Evolutionary conservation across 305 asterid species (phyloP).

Genomic region (Salvia sclarea): DNA sequence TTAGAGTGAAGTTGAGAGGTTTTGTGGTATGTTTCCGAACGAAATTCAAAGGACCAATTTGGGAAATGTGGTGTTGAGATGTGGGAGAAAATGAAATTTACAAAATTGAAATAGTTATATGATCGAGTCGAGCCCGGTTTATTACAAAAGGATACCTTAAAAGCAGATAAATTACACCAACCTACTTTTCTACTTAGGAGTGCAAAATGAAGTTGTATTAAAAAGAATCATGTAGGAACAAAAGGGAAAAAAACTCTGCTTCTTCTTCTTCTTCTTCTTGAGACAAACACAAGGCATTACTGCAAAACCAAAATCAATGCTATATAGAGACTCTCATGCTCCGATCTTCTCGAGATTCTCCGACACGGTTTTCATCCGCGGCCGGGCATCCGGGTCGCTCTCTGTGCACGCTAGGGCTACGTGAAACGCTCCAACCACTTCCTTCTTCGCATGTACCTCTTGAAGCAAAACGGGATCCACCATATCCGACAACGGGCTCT

Average conservation of each 20-base stretch:
- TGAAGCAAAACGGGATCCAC: constrained; percentile 82
- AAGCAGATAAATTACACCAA: constrained; percentile 35
- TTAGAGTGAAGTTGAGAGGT: too few relatives aligned
- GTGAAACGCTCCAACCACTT: constrained; percentile 74
- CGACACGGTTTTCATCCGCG: constrained; percentile 77
- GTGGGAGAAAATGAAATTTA: constrained; percentile 12
- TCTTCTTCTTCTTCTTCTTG: constrained; percentile 5
- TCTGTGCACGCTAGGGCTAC: constrained; percentile 85
- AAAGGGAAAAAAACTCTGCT: not conserved
- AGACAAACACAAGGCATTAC: not conserved
- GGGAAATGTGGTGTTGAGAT: too few relatives aligned
- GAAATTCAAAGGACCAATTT: too few relatives aligned
- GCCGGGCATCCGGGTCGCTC: constrained; percentile 80
- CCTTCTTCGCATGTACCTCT: constrained; percentile 86
- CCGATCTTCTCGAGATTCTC: constrained; percentile 87
- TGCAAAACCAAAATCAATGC: not conserved
- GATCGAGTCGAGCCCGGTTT: not conserved
- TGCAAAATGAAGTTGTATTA: constrained; percentile 15
- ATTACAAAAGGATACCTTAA: constrained; percentile 26
- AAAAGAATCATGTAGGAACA: constrained; percentile 27
- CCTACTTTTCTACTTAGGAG: not conserved
- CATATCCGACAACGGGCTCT: constrained; percentile 75
- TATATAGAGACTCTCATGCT: constrained; percentile 28
- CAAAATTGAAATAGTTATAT: not conserved
- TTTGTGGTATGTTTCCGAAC: too few relatives aligned